Percentiles rank a stretch among this genome's conserved stretches.
phyloP scores from a whole-genome alignment of 2,329 filamentous ascomycete species.

The Diaporthe citri region DNA sequence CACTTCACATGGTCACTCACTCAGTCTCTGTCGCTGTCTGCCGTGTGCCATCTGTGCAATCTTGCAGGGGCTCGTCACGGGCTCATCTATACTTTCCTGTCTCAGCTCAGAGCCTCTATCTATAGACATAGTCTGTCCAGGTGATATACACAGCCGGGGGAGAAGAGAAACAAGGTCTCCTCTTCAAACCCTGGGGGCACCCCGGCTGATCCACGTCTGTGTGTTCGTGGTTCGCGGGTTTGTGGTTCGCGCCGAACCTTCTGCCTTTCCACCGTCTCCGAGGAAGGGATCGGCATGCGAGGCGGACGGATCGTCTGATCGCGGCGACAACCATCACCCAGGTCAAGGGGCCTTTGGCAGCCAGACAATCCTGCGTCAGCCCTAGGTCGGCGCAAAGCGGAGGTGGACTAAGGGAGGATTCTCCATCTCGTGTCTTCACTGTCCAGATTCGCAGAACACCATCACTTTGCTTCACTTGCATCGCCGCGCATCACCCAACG shows the following conservation, averaged over 20 bases:
- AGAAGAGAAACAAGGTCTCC: background rate
- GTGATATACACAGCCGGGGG: background rate
- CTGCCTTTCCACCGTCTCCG: background rate
- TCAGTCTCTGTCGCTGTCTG: background rate
- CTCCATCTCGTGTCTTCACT: background rate
- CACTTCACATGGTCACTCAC: background rate
- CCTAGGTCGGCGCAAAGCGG: background rate
- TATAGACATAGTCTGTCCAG: background rate
- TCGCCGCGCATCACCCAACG: background rate
- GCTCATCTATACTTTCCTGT: background rate
- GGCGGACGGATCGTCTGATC: constrained; percentile 34
- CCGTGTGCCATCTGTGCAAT: constrained; percentile 9
- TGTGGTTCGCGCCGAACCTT: constrained; percentile 26
- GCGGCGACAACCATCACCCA: constrained; percentile 22
- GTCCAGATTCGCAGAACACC: background rate
- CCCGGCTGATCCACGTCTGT: background rate
- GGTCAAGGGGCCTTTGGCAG: constrained; percentile 18
- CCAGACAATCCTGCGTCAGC: constrained; percentile 7
- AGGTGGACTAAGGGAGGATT: background rate
- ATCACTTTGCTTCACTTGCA: background rate
- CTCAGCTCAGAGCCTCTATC: constrained; percentile 1
- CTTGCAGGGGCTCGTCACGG: constrained; percentile 16
- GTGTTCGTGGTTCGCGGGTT: constrained; percentile 1
- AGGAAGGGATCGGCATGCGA: constrained; percentile 32
- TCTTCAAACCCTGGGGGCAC: background rate